Evolutionary conservation across 1,284 basidiomycete species (phyloP).

Genomic region (Ceratobasidium sp.): DNA sequence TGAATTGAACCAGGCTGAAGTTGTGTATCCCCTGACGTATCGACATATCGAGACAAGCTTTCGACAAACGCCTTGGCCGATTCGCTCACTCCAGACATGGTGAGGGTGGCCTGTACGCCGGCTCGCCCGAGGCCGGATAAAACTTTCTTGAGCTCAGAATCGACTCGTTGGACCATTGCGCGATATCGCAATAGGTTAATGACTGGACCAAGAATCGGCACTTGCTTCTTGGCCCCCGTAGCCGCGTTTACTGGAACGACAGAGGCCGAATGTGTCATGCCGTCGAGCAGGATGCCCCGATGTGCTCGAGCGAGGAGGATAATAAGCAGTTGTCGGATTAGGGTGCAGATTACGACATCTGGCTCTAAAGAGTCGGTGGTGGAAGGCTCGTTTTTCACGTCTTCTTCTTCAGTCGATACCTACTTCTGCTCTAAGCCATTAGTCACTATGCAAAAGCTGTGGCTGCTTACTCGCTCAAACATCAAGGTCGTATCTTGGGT

Average conservation of each 20-base stretch:
- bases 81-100: constrained; percentile 73
- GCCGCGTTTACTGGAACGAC: constrained; percentile 46
- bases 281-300: constrained; percentile 61
- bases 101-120: constrained; percentile 67
- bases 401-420: constrained; percentile 52
- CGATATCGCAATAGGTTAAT: constrained; percentile 81
- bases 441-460: background rate
- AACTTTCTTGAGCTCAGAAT: constrained; percentile 65
- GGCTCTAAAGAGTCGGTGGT: constrained; percentile 44
- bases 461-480: constrained; percentile 69
- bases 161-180: constrained; percentile 72
- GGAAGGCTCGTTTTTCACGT: constrained; percentile 48
- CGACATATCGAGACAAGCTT: constrained; percentile 54
- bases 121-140: constrained; percentile 62
- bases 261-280: constrained; percentile 55
- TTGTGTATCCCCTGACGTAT: constrained; percentile 10
- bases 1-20: constrained; percentile 21
- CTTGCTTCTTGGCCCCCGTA: constrained; percentile 50
- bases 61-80: constrained; percentile 67
- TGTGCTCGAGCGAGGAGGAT: constrained; percentile 74
- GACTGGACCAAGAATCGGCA: constrained; percentile 68
- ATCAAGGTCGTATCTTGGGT: constrained; percentile 72
- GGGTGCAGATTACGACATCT: constrained; percentile 67
- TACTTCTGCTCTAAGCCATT: background rate
- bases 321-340: constrained; percentile 73